Base-by-base conservation (phyloP, 2,329 filamentous ascomycete genomes). In the Scedosporium minutisporum region DNA sequence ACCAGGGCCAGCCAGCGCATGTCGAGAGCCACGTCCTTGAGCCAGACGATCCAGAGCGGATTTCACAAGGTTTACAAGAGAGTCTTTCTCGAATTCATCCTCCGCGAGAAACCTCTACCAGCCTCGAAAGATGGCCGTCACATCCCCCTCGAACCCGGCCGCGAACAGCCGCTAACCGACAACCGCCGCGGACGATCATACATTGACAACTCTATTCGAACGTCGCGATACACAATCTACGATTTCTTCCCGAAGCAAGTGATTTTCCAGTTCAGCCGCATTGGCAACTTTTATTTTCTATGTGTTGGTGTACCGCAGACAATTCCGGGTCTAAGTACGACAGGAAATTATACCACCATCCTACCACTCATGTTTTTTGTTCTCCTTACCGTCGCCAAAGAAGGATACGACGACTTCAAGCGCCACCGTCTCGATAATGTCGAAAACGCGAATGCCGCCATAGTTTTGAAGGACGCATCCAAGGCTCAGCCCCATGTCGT, bases 281-380 rank as follows among this genome's bases (percentile, higher is more conserved):
- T 96, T 58, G 89, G 89, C 67, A 96, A 96, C 74, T 95, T 96
- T 69, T 85, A 96, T 74, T 96, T 96, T 73, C 80, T 96, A 63
- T 87, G 90, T 67, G 86, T 96, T 66, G 90, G 90, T 53, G 87
- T 96, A 65, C 81, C 93, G 59, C 91, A 96, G 74, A 91, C 90
- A 76, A 71, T 92, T 69, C 89, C 89, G 12, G 88, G 86, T 21
- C 77, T 91, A 58, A 90, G 87, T 71, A 92, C 89, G 2, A 91
- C 89, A 5, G 89, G 89, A 71, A 87, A 73, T 46, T 91, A 84
- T 68, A 92, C 89, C 4, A 92, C 89, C 1, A 86, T 92, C 66
- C 77, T 91, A 33, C 89, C 89, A 0, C 75, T 92, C 23, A 71
- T 89, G 64, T 88, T 92, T 72, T 92, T 92, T 71, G 89, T 96